phyloP scores from a whole-genome alignment of 2,329 filamentous ascomycete genomes.

The Apiospora aurea region DNA sequence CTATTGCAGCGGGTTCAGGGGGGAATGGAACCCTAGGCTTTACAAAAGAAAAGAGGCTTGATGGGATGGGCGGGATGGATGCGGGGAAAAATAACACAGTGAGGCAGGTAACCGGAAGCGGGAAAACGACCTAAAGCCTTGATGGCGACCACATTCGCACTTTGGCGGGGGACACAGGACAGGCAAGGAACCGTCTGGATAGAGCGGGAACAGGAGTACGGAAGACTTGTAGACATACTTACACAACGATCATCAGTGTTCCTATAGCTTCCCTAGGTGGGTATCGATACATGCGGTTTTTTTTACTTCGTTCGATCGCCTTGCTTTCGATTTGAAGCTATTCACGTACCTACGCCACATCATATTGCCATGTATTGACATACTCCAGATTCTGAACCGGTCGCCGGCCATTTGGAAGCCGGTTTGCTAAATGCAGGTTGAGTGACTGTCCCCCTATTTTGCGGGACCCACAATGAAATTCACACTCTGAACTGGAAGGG shows the following conservation, averaged over 20 bases:
- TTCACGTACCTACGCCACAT: background rate
- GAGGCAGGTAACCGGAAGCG: background rate
- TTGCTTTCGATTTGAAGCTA: background rate
- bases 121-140: background rate
- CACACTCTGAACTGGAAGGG: background rate
- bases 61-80: background rate
- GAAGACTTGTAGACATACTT: conserved; percentile 9
- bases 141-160: background rate
- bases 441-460: background rate
- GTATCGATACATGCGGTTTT: background rate
- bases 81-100: background rate
- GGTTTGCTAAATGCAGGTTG: background rate
- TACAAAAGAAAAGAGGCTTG: background rate
- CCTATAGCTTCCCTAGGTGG: background rate
- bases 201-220: conserved; percentile 3
- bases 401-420: background rate
- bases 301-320: too few species aligned
- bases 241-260: background rate
- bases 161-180: background rate
- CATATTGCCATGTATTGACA: background rate
- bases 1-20: background rate
- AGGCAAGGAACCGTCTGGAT: background rate
- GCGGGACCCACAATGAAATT: background rate
- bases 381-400: background rate
- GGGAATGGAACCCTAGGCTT: background rate